phyloP scores from a whole-genome alignment of 1,284 basidiomycete species.

The Papiliotrema nemorosa region DNA sequence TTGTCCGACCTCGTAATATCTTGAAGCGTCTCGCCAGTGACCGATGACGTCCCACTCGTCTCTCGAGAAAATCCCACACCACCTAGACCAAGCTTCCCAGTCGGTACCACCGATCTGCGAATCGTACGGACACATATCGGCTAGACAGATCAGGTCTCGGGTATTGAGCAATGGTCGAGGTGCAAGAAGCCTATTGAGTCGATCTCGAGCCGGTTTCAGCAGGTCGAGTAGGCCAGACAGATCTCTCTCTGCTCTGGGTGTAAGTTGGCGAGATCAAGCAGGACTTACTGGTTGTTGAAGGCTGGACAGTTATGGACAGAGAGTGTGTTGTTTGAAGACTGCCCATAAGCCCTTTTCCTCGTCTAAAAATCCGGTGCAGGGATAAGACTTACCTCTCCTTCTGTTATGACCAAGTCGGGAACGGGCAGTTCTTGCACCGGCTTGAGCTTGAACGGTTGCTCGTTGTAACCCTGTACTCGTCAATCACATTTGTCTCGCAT shows the following conservation, averaged over 20 bases:
- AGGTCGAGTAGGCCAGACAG: slow-evolving; percentile 54
- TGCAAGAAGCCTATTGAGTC: slow-evolving; percentile 56
- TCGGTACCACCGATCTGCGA: slow-evolving; percentile 52
- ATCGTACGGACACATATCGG: slow-evolving; percentile 74
- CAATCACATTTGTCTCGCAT: no score
- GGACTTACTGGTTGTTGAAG: slow-evolving; percentile 46
- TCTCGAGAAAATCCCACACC: slow-evolving; percentile 64
- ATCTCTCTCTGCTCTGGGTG: slow-evolving; percentile 53
- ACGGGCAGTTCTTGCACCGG: slow-evolving; percentile 10
- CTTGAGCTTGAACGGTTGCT: slow-evolving; percentile 20
- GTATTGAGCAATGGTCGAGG: slow-evolving; percentile 61
- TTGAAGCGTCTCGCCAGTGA: slow-evolving; percentile 68
- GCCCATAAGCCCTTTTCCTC: not conserved
- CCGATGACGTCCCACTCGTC: slow-evolving; percentile 63
- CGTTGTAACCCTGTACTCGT: slow-evolving; percentile 22
- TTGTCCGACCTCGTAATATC: slow-evolving; percentile 62
- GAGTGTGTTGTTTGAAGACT: slow-evolving; percentile 66
- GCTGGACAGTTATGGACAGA: slow-evolving; percentile 66
- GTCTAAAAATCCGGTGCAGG: slow-evolving; percentile 3
- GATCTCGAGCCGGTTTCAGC: slow-evolving; percentile 52
- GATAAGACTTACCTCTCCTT: slow-evolving; percentile 20
- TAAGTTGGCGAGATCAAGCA: not conserved
- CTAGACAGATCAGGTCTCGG: slow-evolving; percentile 60
- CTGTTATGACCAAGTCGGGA: slow-evolving; percentile 35
- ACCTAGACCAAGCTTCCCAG: slow-evolving; percentile 57